Evolutionary conservation across 257 asterid species (phyloP).

Genomic region (Solanum sitiens): DNA sequence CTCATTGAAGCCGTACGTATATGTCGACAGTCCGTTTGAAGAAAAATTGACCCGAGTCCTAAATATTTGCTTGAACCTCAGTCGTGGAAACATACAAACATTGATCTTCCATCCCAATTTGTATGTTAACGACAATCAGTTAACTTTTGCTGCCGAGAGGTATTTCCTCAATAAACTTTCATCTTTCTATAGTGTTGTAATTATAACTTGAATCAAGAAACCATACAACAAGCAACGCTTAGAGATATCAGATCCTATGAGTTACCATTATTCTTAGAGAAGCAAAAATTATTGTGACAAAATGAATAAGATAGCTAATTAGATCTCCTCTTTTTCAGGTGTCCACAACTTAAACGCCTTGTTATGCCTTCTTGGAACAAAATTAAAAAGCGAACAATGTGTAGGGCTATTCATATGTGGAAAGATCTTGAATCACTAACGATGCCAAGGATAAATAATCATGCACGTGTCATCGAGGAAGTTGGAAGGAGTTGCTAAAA

Average conservation of each 20-base stretch:
- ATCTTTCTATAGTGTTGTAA: background rate
- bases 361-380: constrained; percentile 85
- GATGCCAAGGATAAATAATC: constrained; percentile 62
- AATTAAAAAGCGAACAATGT: constrained; percentile 49
- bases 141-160: constrained; percentile 68
- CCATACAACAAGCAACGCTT: background rate
- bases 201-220: background rate
- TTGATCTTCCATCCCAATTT: constrained; percentile 62
- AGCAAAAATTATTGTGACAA: background rate
- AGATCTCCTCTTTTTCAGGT: constrained; percentile 27
- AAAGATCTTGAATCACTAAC: constrained; percentile 59
- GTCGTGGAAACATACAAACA: constrained; percentile 35
- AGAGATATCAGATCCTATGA: background rate
- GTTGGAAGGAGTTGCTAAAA: constrained; percentile 43
- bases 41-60: too few species aligned
- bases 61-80: constrained; percentile 50
- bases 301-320: background rate
- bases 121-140: constrained; percentile 54
- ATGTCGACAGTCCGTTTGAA: too few species aligned
- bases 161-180: background rate
- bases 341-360: constrained; percentile 59
- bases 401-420: constrained; percentile 46
- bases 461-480: constrained; percentile 49
- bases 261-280: background rate
- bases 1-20: too few species aligned